Evolutionary conservation across 257 asterid genomes (phyloP), one percentile per base, ranked within the genome.

Genomic region (Cinchona pubescens): DNA sequence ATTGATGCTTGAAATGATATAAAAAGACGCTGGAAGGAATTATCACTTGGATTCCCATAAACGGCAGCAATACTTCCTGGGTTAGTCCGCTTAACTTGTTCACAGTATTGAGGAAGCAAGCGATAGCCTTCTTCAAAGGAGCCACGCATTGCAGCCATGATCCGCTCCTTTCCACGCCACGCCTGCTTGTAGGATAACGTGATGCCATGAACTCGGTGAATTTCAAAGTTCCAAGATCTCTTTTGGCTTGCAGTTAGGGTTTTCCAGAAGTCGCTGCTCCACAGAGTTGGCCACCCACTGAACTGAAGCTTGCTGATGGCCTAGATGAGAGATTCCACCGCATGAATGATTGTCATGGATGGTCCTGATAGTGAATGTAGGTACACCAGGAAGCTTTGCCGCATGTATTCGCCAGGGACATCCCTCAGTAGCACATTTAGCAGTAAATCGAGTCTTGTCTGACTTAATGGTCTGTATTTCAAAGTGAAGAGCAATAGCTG

Each of bases 331-430:
- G 7, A 92, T 92, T 51, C 97, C 97, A 46, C 97, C 98, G 79
- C 99, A 92, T 7, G 92, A 80, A 76, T 94, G 99, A 79, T 21
- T 84, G 77, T 88, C 96, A 25, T 90, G 85, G 79, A 94, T 88
- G 68, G 97, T 94, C 87, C 99, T 82, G 51, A 92, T 90, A 1
- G 99, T 90, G 86, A 94, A 94, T 34, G 94, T 92, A 15, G 98
- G 96, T 5, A 92, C 95, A 69, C 97, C 97, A 21, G 99, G 99
- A 75, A 92, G 97, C 86, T 94, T 94, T 1, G 97, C 98, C 69
- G 92, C 99, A 56, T 92, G 99, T 58, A 94, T 90, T 18, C 99
- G 89, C 99, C 99, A 94, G 0, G 98, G 98, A 85, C 99, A 94
- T 35, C 82, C 91, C 69, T 94, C 99, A 8, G 73, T 83, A 29